These are phyloP conservation scores for Dioscorea zingiberensis DNA, from an alignment of 106 monocot genomes.

Conservation along the genomic window DNA sequence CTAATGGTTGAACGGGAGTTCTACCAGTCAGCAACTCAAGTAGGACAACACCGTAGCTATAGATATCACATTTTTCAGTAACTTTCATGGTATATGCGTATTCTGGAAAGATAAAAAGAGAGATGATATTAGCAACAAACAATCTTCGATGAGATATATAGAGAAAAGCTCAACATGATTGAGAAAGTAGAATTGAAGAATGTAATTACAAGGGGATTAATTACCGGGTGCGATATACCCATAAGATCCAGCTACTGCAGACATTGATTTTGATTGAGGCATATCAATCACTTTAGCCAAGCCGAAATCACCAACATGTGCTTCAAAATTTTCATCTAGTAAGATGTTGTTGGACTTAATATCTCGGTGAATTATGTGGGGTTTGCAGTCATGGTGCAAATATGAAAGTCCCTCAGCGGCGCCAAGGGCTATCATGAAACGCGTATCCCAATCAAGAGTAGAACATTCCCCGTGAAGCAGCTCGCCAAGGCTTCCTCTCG, in stretches of 20 bases:
- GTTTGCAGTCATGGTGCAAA: constrained; percentile 94
- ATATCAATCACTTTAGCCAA: constrained; percentile 91
- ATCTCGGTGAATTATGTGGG: constrained; percentile 87
- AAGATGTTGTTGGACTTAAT: constrained; percentile 96
- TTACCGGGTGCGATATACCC: constrained; percentile 98
- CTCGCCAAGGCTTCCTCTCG: constrained; percentile 87
- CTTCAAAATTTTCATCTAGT: constrained; percentile 87
- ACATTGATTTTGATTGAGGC: constrained; percentile 90
- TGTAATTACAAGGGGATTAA: constrained; percentile 1
- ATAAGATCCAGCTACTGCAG: constrained; percentile 94
- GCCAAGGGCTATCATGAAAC: constrained; percentile 79
- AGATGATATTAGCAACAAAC: not conserved
- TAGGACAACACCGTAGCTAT: constrained; percentile 94
- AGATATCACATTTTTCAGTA: constrained; percentile 88
- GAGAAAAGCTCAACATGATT: not conserved
- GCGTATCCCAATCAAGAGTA: constrained; percentile 64
- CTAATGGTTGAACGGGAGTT: constrained; percentile 86
- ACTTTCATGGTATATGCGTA: constrained; percentile 99
- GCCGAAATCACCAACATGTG: constrained; percentile 97
- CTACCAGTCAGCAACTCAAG: constrained; percentile 84
- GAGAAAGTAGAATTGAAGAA: not conserved
- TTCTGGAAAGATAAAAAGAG: constrained; percentile 37
- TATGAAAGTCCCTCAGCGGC: constrained; percentile 93
- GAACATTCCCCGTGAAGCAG: constrained; percentile 50
- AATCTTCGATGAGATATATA: not conserved